Evolutionary conservation across 768 basidiomycete species (phyloP), one percentile per base, ranked within the genome.

Genomic region (Tulasnella calospora): DNA sequence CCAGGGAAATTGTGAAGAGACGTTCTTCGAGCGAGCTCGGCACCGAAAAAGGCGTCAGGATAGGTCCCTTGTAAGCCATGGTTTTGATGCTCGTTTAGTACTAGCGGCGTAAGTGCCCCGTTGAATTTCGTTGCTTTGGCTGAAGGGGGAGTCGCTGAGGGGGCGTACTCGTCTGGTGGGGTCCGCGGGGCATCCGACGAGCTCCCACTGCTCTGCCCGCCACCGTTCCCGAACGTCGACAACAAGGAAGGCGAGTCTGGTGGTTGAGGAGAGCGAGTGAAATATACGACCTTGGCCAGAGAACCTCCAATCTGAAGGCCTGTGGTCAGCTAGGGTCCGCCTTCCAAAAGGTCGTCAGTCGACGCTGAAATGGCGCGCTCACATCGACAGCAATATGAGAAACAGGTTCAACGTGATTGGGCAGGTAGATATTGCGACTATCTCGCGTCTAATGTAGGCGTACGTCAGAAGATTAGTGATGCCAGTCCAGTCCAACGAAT

Each of bases 341-440:
- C 30, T 27, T 67, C 61, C 51, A 55, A 79, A 51, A 38, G 15
- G 74, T 35, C 61, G 35, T 44, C 41, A 80, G 77, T 44, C n/a
- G 4, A 35, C 13, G 61, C 61, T 35, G 61, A 57, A 71, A 78
- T 8, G 55, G 17, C 2, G 13, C 61, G 89, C 95, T 86, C 83
- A 97, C 96, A 83, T 99, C 97, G 77, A 99, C 92, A 4, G 98
- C 98, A 77, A 99, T 96, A 83, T 99, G 96, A 27, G 96, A 98
- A 21, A 99, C 92, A 33, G 95, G 94, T 85, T 99, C 98, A 80
- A 97, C 97, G 86, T 99, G 91, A 83, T 98, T 96, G 76, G 98
- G 98, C 41, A 99, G 89, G 85, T 99, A 99, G 82, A 99, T 98
- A 13, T 96, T 97, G 83, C 96, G 88, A 82, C 94, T 96, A 85